Base-by-base conservation (phyloP, 2,329 filamentous ascomycete genomes). In the Chaetomiaceae sp. region DNA sequence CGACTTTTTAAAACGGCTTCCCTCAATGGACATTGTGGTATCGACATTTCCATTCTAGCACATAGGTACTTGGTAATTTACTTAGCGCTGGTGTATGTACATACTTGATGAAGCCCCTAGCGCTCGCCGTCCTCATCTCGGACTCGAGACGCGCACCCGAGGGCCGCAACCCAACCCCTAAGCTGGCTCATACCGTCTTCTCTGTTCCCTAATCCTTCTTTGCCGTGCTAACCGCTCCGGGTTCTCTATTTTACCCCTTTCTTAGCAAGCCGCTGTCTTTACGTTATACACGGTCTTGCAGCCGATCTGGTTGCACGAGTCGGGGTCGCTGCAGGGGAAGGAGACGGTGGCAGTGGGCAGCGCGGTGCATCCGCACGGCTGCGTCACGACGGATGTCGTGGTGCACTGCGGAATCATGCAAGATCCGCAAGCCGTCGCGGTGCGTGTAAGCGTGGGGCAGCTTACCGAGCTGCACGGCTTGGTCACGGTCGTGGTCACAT, bases 221-320 rank as follows among this genome's bases (percentile, higher is more conserved):
- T 4, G 25, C 25, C 25, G 25, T 27, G 37, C 37, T 40, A 21
- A 23, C 20, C 9, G n/a, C 34, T 10, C 16, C n/a, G 8, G n/a
- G n/a, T n/a, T n/a, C n/a, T 16, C 5, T 9, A 20, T 5, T 23
- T 9, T 29, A 16, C 4, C 21, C 40, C 2, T 4, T 13, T 13
- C n/a, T 41, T 56, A 61, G 16, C 58, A 62, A 36, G 38, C 52
- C 4, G 57, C 58, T 7, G 55, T 61, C 48, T 54, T 43, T 9
- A 63, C 48, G 7, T 55, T 51, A 37, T 66, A 66, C 6, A 61
- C 61, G 2, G 63, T 66, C 34, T 56, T 63, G 58, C 64, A 66
- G 14, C 63, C 64, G 41, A 66, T 66, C n/a, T 56, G 57, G 49
- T 60, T 57, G 57, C 64, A 65, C 23, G 53, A 33, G 9, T 62